phyloP scores from a whole-genome alignment of 768 basidiomycete genomes.

The Pleurotus eryngii region DNA sequence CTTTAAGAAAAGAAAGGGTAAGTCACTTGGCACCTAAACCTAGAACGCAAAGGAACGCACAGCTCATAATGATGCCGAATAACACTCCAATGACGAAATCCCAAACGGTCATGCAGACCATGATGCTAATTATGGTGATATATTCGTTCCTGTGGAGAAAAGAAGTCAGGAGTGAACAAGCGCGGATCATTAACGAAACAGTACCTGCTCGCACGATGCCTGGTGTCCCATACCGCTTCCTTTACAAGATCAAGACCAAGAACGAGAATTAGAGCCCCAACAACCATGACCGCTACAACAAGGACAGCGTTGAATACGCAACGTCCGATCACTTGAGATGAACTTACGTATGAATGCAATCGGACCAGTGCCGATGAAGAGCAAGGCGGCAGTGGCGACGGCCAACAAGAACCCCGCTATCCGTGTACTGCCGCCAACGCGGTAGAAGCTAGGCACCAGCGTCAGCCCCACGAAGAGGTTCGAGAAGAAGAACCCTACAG shows the following conservation, averaged over 20 bases:
- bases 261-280: conserved; percentile 89
- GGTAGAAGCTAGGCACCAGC: conserved; percentile 60
- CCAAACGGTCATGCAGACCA: conserved; percentile 90
- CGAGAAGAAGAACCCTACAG: conserved; percentile 39
- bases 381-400: conserved; percentile 61
- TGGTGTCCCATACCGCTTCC: conserved; percentile 95
- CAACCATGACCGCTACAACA: conserved; percentile 78
- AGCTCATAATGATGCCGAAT: conserved; percentile 89
- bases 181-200: conserved; percentile 13
- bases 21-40: background rate
- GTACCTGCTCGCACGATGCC: conserved; percentile 78
- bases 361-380: conserved; percentile 82
- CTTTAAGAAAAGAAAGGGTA: conserved; percentile 28
- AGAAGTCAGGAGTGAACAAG: background rate
- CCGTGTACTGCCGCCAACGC: conserved; percentile 85
- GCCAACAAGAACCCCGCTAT: conserved; percentile 86
- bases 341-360: conserved; percentile 89
- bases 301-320: background rate
- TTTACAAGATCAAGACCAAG: conserved; percentile 92
- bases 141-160: conserved; percentile 59
- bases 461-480: conserved; percentile 24
- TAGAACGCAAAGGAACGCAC: conserved; percentile 37
- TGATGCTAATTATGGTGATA: conserved; percentile 80
- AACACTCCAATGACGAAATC: conserved; percentile 94
- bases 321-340: background rate